Conservation (phyloP, 495 filamentous ascomycete species). For the Penicillium manginii region DNA sequence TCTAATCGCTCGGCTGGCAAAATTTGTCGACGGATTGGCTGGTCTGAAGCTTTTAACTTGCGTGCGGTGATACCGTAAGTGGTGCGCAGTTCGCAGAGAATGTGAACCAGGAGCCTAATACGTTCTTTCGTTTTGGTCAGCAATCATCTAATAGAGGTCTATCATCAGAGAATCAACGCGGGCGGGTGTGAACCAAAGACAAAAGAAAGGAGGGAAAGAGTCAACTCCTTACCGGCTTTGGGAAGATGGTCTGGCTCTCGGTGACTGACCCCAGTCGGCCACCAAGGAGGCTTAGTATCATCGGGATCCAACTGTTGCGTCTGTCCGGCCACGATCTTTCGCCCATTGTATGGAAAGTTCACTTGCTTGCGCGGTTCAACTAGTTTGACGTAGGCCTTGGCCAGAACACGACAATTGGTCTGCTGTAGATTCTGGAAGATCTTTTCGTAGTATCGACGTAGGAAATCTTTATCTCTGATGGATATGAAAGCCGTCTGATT, state of each 20-base stretch:
- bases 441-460: slow-evolving; percentile 64
- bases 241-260: slow-evolving; percentile 80
- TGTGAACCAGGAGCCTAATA: slow-evolving; percentile 61
- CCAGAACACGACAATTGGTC: slow-evolving; percentile 65
- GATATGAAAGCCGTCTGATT: slow-evolving; percentile 44
- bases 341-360: slow-evolving; percentile 75
- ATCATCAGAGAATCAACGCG: not conserved
- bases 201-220: not conserved
- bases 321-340: slow-evolving; percentile 41
- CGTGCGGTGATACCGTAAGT: slow-evolving; percentile 42
- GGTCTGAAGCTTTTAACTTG: slow-evolving; percentile 44
- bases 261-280: slow-evolving; percentile 69
- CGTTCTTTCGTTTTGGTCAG: slow-evolving; percentile 49
- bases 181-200: not conserved
- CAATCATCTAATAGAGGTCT: not conserved
- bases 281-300: slow-evolving; percentile 69
- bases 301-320: slow-evolving; percentile 44
- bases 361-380: slow-evolving; percentile 86
- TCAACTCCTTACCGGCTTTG: slow-evolving; percentile 60
- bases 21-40: slow-evolving; percentile 48
- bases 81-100: slow-evolving; percentile 52
- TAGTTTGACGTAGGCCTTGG: slow-evolving; percentile 78
- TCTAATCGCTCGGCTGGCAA: slow-evolving; percentile 39
- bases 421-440: slow-evolving; percentile 73
- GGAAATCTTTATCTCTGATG: slow-evolving; percentile 54